Evolutionary conservation across 768 basidiomycete genomes (phyloP).

Genomic region (Suillus discolor): DNA sequence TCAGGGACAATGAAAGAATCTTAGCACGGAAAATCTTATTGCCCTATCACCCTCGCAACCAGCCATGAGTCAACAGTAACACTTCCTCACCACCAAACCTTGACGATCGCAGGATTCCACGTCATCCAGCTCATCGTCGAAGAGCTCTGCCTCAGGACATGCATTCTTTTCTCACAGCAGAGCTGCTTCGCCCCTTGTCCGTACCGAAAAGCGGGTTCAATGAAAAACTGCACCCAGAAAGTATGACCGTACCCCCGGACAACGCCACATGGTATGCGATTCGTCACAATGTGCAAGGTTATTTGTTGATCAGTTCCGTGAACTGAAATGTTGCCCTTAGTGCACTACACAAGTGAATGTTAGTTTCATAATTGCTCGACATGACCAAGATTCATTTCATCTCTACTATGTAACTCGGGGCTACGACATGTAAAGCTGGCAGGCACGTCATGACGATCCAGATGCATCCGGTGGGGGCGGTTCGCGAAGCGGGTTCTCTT

Average conservation of each 20-base stretch:
- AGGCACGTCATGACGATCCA: not conserved
- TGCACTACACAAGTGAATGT: not conserved
- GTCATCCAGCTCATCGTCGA: not conserved
- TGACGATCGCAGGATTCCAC: not conserved
- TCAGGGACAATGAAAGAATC: not conserved
- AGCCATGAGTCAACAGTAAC: not conserved
- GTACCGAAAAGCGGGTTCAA: not conserved
- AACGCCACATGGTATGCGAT: not conserved
- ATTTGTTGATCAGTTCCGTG: not conserved
- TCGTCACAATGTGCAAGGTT: not conserved
- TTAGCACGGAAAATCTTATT: not conserved
- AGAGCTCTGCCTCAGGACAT: not conserved
- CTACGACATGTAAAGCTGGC: not conserved
- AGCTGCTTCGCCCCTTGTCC: not conserved
- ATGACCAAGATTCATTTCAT: not conserved
- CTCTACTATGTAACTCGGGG: not conserved
- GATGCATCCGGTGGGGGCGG: slow-evolving; percentile 43
- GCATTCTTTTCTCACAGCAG: not conserved
- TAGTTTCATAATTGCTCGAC: not conserved
- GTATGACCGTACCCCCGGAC: not conserved
- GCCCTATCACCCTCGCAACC: not conserved
- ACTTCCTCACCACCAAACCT: not conserved
- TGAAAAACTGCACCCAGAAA: not conserved
- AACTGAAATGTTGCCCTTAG: not conserved
- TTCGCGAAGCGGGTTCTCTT: slow-evolving; percentile 75